These are phyloP conservation scores for Mortierella sp. DNA, from an alignment of 371 early-diverging fungal species.

Conservation along the genomic window DNA sequence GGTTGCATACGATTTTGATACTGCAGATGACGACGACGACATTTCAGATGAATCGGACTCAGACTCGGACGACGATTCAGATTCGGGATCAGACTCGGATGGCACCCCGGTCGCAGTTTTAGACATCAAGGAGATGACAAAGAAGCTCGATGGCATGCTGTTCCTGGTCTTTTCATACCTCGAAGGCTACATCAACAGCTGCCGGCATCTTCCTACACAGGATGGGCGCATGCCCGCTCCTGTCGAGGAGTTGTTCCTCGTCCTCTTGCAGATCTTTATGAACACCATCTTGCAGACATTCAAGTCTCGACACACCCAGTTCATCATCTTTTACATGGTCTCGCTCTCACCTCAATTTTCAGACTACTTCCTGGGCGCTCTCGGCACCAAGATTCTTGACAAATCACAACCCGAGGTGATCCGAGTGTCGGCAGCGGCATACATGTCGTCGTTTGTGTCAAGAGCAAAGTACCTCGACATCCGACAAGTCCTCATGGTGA, in stretches of 20 bases:
- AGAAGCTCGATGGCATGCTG: constrained; percentile 91
- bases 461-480: constrained; percentile 85
- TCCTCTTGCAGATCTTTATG: constrained; percentile 85
- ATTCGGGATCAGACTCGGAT: constrained; percentile 54
- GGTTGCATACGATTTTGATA: constrained; percentile 67
- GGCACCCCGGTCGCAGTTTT: constrained; percentile 54
- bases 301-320: constrained; percentile 94
- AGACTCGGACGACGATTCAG: constrained; percentile 43
- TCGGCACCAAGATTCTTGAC: constrained; percentile 75
- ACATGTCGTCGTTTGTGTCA: constrained; percentile 90
- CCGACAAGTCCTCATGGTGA: constrained; percentile 71
- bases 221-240: constrained; percentile 37
- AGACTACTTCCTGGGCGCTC: constrained; percentile 84
- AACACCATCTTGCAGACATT: constrained; percentile 86
- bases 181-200: constrained; percentile 51
- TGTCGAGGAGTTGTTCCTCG: constrained; percentile 68
- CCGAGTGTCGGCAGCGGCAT: constrained; percentile 87
- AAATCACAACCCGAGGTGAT: constrained; percentile 74
- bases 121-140: constrained; percentile 76
- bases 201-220: constrained; percentile 37
- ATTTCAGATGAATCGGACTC: constrained; percentile 56
- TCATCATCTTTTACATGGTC: constrained; percentile 88
- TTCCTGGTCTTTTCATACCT: constrained; percentile 75
- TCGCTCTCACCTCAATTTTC: constrained; percentile 77
- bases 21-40: constrained; percentile 42